phyloP scores from a whole-genome alignment of 1,284 basidiomycete genomes.

The Ustilago xerochloae region DNA sequence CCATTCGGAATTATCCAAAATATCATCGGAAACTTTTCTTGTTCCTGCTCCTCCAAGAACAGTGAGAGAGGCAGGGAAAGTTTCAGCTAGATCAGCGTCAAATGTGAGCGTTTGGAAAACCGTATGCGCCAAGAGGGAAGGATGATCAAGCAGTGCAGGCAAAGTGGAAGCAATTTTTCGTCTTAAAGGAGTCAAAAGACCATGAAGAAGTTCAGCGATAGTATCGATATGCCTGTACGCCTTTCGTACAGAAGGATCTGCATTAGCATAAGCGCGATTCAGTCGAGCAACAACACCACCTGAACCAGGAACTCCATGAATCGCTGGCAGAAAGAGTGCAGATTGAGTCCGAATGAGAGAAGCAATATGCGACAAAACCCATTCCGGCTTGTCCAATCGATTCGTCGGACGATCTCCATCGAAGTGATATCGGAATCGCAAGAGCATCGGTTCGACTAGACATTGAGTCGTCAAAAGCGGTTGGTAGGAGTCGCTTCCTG shows the following conservation, averaged over 20 bases:
- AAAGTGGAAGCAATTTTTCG: conserved; percentile 69
- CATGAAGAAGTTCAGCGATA: conserved; percentile 60
- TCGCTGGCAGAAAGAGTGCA: conserved; percentile 76
- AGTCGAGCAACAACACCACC: conserved; percentile 15
- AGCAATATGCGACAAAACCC: conserved; percentile 91
- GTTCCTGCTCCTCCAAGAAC: conserved; percentile 47
- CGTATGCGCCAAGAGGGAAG: conserved; percentile 90
- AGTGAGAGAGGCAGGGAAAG: conserved; percentile 37
- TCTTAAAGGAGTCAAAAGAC: conserved; percentile 51
- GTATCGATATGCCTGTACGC: conserved; percentile 57
- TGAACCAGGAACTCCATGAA: conserved; percentile 15
- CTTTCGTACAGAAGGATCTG: conserved; percentile 79
- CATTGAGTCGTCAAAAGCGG: conserved; percentile 74
- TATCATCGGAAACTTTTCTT: conserved; percentile 73
- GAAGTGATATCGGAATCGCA: conserved; percentile 96
- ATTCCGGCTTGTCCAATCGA: conserved; percentile 93
- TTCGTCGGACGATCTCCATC: conserved; percentile 88
- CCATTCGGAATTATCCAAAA: conserved; percentile 86
- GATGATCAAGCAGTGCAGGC: conserved; percentile 79
- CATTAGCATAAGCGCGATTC: conserved; percentile 74
- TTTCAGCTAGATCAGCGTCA: conserved; percentile 78
- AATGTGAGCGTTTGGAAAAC: conserved; percentile 91
- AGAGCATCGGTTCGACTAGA: conserved; percentile 83
- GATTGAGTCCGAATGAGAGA: conserved; percentile 72
- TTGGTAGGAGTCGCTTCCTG: conserved; percentile 60